These are phyloP conservation scores for Sarocladium strictum DNA, from an alignment of 2,329 filamentous ascomycete species.

Conservation along the genomic window DNA sequence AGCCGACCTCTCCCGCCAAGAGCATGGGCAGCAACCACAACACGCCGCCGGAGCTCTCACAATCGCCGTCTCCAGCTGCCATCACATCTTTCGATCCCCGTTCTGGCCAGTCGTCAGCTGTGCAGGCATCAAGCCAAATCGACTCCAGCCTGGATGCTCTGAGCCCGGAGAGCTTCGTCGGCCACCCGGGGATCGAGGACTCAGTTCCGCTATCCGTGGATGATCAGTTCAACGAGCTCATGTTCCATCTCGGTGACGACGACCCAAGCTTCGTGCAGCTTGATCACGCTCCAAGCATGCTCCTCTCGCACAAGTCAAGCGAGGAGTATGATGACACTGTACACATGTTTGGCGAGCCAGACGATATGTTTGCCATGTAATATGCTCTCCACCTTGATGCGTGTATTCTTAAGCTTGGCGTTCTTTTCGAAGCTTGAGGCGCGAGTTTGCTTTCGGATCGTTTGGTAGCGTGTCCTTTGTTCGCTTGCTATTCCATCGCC, in stretches of 20 bases:
- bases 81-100: constrained; percentile 36
- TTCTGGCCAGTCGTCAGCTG: not conserved
- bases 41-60: constrained; percentile 55
- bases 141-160: not conserved
- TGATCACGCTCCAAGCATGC: constrained; percentile 40
- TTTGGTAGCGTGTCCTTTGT: constrained; percentile 3
- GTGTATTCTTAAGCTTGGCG: not conserved
- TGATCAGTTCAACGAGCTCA: constrained; percentile 39
- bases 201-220: constrained; percentile 27
- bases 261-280: constrained; percentile 34
- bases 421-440: not conserved
- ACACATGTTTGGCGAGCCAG: constrained; percentile 44
- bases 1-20: constrained; percentile 43
- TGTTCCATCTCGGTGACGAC: constrained; percentile 35
- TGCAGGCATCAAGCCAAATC: not conserved
- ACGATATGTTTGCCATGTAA: constrained; percentile 38
- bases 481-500: constrained; percentile 4
- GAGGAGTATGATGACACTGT: constrained; percentile 44
- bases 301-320: constrained; percentile 48
- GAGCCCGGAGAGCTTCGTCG: constrained; percentile 10
- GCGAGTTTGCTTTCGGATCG: constrained; percentile 3
- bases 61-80: constrained; percentile 50
- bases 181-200: constrained; percentile 26
- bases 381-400: not conserved
- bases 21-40: constrained; percentile 46